phyloP scores from a whole-genome alignment of 2,329 filamentous ascomycete species.

The Fusarium chlamydosporum region DNA sequence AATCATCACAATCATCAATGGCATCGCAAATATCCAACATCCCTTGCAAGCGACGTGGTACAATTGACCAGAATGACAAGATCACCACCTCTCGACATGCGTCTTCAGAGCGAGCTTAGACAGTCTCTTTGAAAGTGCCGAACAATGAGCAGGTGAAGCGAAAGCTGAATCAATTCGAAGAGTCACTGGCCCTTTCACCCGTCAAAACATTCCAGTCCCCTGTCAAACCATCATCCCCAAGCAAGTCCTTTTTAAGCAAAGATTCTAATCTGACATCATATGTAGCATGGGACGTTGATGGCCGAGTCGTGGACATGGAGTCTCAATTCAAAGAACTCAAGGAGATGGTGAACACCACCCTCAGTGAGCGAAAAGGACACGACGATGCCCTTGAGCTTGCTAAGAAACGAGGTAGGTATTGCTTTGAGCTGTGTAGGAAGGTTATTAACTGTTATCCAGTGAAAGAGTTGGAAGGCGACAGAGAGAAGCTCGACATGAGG shows the following conservation, averaged over 20 bases:
- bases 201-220: slow-evolving; percentile 57
- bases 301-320: slow-evolving; percentile 82
- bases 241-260: slow-evolving; percentile 74
- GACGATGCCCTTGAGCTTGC: slow-evolving; percentile 82
- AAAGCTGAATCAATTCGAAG: slow-evolving; percentile 54
- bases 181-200: slow-evolving; percentile 51
- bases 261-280: slow-evolving; percentile 77
- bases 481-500: slow-evolving; percentile 62
- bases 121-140: slow-evolving; percentile 55
- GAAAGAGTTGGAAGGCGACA: slow-evolving; percentile 64
- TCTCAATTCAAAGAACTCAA: slow-evolving; percentile 79
- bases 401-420: slow-evolving; percentile 77
- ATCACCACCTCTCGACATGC: slow-evolving; percentile 26
- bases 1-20: slow-evolving; percentile 46
- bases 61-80: slow-evolving; percentile 41
- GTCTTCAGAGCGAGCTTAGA: slow-evolving; percentile 52
- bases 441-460: slow-evolving; percentile 54
- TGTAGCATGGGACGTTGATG: slow-evolving; percentile 84
- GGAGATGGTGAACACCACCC: slow-evolving; percentile 77
- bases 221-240: slow-evolving; percentile 60
- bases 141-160: slow-evolving; percentile 50
- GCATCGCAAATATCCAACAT: slow-evolving; percentile 48
- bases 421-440: rapidly evolving
- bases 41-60: slow-evolving; percentile 50
- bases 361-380: slow-evolving; percentile 75